Percentiles rank a stretch among this genome's conserved stretches.
These are phyloP conservation scores for Nitzschia sp. DNA, from an alignment of 108 stramenopile species.

Conservation along the genomic window DNA sequence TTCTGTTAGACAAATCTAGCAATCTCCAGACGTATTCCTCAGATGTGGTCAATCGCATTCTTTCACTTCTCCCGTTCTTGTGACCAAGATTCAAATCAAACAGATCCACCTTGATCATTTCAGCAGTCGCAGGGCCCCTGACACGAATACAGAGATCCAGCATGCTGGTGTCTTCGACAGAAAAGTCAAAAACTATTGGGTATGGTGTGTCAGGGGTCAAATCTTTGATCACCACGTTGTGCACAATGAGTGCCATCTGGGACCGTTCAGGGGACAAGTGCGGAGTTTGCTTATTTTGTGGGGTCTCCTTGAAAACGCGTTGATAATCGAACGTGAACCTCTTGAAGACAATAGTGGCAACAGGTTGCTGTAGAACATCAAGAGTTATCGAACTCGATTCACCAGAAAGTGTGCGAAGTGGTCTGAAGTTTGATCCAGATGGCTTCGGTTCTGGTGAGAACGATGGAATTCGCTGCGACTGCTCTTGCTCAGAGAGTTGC, in stretches of 20 bases:
- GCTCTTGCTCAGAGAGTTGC: not conserved
- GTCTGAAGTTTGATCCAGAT: not conserved
- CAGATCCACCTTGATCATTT: conserved; percentile 71
- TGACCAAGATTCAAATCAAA: conserved; percentile 80
- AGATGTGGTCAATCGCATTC: conserved; percentile 69
- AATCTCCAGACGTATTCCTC: conserved; percentile 87
- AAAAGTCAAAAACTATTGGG: conserved; percentile 74
- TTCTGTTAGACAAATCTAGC: conserved; percentile 70
- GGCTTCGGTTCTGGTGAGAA: not conserved
- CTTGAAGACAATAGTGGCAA: conserved; percentile 54
- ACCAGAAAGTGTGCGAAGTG: not conserved
- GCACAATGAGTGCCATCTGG: conserved; percentile 73
- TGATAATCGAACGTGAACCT: conserved; percentile 84
- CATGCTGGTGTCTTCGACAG: conserved; percentile 54
- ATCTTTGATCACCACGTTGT: conserved; percentile 69
- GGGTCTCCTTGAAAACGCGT: conserved; percentile 70
- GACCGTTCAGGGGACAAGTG: conserved; percentile 55
- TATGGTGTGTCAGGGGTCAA: conserved; percentile 59
- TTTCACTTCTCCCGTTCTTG: conserved; percentile 56
- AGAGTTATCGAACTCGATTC: not conserved
- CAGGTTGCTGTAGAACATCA: conserved; percentile 23
- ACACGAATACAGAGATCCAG: conserved; percentile 76
- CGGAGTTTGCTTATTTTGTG: conserved; percentile 1
- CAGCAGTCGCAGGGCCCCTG: conserved; percentile 67
- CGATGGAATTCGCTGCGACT: not conserved